Conservation (phyloP, 208 protist species). For the Trypanosoma avium region DNA sequence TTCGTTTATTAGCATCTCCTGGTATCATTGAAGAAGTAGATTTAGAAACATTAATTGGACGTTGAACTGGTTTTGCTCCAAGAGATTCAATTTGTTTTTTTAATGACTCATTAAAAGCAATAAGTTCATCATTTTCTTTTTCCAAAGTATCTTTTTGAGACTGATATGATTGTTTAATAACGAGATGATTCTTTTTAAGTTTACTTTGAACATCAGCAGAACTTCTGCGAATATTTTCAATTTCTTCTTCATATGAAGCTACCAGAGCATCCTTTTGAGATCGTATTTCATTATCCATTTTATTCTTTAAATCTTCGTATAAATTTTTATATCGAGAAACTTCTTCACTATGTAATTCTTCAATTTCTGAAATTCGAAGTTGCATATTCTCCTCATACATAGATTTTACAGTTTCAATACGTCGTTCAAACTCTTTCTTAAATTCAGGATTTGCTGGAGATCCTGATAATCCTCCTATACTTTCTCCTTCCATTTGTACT, state of each 20-base stretch:
- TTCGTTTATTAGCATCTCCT: slow-evolving; percentile 23
- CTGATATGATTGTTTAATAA: slow-evolving; percentile 42
- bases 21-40: slow-evolving; percentile 17
- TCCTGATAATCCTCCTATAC: slow-evolving; percentile 17
- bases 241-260: slow-evolving; percentile 29
- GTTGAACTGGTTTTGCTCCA: slow-evolving; percentile 8
- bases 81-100: slow-evolving; percentile 23
- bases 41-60: slow-evolving; percentile 13
- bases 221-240: slow-evolving; percentile 21
- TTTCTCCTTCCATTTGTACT: slow-evolving; percentile 25
- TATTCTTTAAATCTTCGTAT: slow-evolving; percentile 27
- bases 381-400: slow-evolving; percentile 35
- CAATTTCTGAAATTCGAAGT: slow-evolving; percentile 24
- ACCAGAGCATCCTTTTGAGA: slow-evolving; percentile 27
- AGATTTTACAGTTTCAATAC: slow-evolving; percentile 22
- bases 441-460: slow-evolving; percentile 25
- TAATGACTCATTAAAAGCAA: slow-evolving; percentile 13
- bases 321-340: slow-evolving; percentile 26
- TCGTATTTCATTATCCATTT: slow-evolving; percentile 21
- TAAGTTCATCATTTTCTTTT: slow-evolving; percentile 28
- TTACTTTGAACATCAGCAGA: slow-evolving; percentile 39
- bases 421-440: slow-evolving; percentile 29
- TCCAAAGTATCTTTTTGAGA: slow-evolving; percentile 29
- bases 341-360: slow-evolving; percentile 25
- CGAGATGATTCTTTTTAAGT: slow-evolving; percentile 39